These are phyloP conservation scores for Fagus crenata DNA, from an alignment of 306 rosid genomes.

Conservation along the genomic window DNA sequence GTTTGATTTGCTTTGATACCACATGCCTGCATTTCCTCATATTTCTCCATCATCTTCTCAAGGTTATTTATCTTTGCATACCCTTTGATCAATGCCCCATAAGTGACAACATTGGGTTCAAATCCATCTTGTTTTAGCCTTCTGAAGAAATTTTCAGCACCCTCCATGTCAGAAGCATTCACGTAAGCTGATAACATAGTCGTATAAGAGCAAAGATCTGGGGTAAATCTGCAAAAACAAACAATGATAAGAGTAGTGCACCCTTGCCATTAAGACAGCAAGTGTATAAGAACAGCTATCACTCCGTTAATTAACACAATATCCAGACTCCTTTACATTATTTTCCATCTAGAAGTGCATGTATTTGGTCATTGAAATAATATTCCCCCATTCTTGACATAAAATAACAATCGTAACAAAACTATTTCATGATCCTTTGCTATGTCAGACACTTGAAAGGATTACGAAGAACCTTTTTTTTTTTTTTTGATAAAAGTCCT, in stretches of 20 bases:
- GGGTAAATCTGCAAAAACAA: conserved; percentile 57
- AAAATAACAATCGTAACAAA: background rate
- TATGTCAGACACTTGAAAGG: conserved; percentile 1
- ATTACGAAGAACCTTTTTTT: background rate
- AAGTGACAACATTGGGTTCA: conserved; percentile 78
- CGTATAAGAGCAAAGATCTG: conserved; percentile 82
- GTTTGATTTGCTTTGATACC: conserved; percentile 69
- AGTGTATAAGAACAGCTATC: background rate
- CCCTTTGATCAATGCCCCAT: conserved; percentile 81
- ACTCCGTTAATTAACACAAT: background rate
- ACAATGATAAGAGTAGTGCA: conserved; percentile 24
- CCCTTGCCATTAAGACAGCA: background rate
- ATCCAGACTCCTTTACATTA: conserved; percentile 4
- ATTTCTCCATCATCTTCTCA: conserved; percentile 64
- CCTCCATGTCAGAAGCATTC: conserved; percentile 86
- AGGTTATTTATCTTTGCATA: conserved; percentile 67
- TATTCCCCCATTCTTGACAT: background rate
- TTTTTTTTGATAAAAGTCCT: background rate
- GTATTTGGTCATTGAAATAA: background rate
- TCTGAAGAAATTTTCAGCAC: conserved; percentile 79
- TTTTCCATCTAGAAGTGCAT: background rate
- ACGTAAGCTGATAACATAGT: conserved; percentile 91
- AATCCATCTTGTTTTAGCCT: conserved; percentile 73
- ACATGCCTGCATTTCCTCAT: conserved; percentile 66
- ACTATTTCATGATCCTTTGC: background rate